Conservation (phyloP, 2,329 filamentous ascomycete species). For the Penicillium corylophilum region DNA sequence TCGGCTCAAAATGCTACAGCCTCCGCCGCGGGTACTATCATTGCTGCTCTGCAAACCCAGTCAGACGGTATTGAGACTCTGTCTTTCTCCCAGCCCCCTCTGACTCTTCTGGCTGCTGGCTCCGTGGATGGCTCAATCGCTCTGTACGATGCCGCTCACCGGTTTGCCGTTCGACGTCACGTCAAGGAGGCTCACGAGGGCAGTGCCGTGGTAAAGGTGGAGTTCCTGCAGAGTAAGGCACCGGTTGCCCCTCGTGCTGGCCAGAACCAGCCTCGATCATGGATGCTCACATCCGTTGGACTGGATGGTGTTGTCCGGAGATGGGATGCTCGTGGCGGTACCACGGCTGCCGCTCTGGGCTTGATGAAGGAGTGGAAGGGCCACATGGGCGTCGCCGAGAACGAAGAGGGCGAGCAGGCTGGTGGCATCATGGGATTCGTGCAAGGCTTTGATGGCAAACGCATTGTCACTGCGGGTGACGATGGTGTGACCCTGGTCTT, state of each 20-base stretch:
- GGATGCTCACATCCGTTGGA: conserved; percentile 79
- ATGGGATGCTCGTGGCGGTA: conserved; percentile 78
- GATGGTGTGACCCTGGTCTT: conserved; percentile 58
- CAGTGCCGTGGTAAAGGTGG: conserved; percentile 88
- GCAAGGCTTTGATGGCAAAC: conserved; percentile 70
- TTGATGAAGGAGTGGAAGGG: conserved; percentile 86
- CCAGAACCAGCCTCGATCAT: conserved; percentile 51
- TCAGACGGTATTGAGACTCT: conserved; percentile 75
- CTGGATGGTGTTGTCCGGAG: conserved; percentile 88
- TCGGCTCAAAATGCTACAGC: conserved; percentile 36
- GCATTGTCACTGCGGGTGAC: conserved; percentile 86
- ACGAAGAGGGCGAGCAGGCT: conserved; percentile 68
- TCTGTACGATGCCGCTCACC: conserved; percentile 81
- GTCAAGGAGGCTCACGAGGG: conserved; percentile 82
- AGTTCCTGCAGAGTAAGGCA: conserved; percentile 65
- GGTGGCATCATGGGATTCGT: conserved; percentile 91
- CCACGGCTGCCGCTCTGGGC: conserved; percentile 65
- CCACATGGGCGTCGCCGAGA: conserved; percentile 54
- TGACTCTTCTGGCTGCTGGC: conserved; percentile 61
- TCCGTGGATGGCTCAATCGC: conserved; percentile 70
- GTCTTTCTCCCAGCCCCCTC: conserved; percentile 60
- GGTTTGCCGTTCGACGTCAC: conserved; percentile 81
- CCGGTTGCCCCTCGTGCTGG: conserved; percentile 29
- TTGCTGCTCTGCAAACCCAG: conserved; percentile 81
- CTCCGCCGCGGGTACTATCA: conserved; percentile 64